Evolutionary conservation across 768 basidiomycete species (phyloP).

Genomic region (Rhodotorula paludigena): DNA sequence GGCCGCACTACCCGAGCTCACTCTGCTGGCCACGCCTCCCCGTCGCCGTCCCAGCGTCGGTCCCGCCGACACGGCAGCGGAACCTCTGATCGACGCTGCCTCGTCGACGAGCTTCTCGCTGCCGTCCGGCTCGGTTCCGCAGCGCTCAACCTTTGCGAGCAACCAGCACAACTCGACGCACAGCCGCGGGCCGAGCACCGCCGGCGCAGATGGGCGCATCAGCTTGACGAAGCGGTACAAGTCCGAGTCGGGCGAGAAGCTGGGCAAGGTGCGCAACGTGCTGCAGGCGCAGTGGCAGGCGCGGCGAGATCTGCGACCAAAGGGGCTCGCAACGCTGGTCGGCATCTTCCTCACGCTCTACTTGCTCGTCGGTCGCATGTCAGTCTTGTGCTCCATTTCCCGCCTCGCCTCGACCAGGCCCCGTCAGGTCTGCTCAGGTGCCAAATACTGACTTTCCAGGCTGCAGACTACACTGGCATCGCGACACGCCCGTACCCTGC

Average conservation of each 20-base stretch:
- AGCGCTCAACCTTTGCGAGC: no score
- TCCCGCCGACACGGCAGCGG: background rate
- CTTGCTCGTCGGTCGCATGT: background rate
- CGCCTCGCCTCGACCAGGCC: background rate
- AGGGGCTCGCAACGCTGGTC: background rate
- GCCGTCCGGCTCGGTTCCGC: no score
- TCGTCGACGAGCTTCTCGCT: background rate
- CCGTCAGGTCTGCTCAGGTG: no score
- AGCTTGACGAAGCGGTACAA: background rate
- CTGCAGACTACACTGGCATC: background rate
- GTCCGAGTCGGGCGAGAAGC: background rate
- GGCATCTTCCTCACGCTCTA: background rate
- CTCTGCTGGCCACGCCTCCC: background rate
- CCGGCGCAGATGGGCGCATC: no score
- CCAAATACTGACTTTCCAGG: background rate
- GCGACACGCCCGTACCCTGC: conserved; percentile 9
- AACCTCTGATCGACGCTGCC: background rate
- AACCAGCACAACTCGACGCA: no score
- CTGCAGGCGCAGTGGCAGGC: background rate
- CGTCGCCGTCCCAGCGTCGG: background rate
- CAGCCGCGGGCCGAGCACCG: background rate
- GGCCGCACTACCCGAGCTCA: no score
- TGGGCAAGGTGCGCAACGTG: background rate
- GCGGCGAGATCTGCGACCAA: background rate
- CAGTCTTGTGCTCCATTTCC: background rate